Base-by-base conservation (phyloP, 1,284 basidiomycete genomes). In the Trametes versicolor region DNA sequence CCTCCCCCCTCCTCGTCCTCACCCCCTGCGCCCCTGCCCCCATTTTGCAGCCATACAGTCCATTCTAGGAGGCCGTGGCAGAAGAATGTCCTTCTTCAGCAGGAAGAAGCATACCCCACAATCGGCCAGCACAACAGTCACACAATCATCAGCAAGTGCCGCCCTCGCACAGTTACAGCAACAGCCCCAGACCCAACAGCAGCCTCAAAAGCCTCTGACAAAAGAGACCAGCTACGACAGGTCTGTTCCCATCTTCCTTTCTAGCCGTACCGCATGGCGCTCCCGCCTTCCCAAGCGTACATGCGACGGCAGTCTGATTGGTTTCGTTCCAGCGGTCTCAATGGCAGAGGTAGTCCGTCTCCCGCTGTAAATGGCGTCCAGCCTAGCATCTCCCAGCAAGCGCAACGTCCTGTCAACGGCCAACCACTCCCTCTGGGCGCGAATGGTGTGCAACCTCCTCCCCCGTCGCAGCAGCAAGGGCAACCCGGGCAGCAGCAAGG, bases 81-180 rank as follows among this genome's bases (percentile, higher is more conserved):
- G 88, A 80, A 90, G 89, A 87, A 94, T 93, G 92, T 92, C 90
- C 85, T 94, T 93, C 90, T 94, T 94, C 86, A 90, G 86, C 58
- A 86, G 91, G 86, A 93, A 89, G 90, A 92, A 91, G 85, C 84
- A 87, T 74, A 72, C 74, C 67, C 77, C 79, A 74, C 77, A 70
- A 72, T 75, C 68, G 60, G 76, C 65, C 78, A 80, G 69, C 53
- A 70, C 84, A 25, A 79, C 78, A 71, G 85, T 89, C 86, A 80
- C 84, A 15, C 87, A 87, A 77, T 85, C 88, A 45, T 84, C 88
- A 34, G 68, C 64, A 45, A 86, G 84, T 70, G 86, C 89, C 75
- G 87, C 88, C 54, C 82, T 90, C 23, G 86, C 88, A 50, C 88
- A 73, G 66, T 71, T 71, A 52, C 76, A 75, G 65, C 73, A 69